These are phyloP conservation scores for Gossypium australe DNA, from an alignment of 345 rosid genomes.

Conservation along the genomic window DNA sequence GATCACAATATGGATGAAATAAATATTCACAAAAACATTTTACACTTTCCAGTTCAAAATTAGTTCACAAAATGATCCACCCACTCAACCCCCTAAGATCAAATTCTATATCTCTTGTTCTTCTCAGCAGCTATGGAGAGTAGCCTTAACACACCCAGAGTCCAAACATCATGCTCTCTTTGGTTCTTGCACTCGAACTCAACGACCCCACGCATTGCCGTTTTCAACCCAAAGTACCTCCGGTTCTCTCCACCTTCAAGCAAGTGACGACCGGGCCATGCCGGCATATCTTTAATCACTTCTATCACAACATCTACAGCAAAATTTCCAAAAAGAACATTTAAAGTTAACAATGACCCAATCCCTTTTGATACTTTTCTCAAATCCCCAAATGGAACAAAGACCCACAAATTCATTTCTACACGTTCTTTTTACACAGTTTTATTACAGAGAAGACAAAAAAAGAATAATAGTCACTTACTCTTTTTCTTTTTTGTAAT, in stretches of 20 bases:
- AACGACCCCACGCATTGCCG: conserved; percentile 44
- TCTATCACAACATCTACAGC: conserved; percentile 61
- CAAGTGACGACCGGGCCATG: conserved; percentile 88
- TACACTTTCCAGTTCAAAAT: too few species aligned
- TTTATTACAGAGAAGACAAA: conserved; percentile 37
- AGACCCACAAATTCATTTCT: conserved; percentile 44
- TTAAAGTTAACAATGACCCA: conserved; percentile 2
- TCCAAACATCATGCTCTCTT: conserved; percentile 82
- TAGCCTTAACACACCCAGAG: conserved; percentile 81
- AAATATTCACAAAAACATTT: too few species aligned
- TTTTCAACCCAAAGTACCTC: conserved; percentile 73
- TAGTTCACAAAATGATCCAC: too few species aligned
- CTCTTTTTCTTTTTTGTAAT: conserved; percentile 97
- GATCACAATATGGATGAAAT: too few species aligned
- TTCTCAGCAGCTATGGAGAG: conserved; percentile 58
- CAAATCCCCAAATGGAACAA: conserved; percentile 77
- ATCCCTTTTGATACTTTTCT: conserved; percentile 44
- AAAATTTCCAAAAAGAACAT: too few species aligned
- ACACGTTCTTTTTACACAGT: too few species aligned
- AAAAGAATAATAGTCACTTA: conserved; percentile 29
- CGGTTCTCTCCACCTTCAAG: conserved; percentile 72
- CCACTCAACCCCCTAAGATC: too few species aligned
- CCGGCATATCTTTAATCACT: conserved; percentile 64
- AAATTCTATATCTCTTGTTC: conserved; percentile 46
- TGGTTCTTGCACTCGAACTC: conserved; percentile 80